Conservation (phyloP, 2,329 filamentous ascomycete genomes). For the Colletotrichum chlorophyti region DNA sequence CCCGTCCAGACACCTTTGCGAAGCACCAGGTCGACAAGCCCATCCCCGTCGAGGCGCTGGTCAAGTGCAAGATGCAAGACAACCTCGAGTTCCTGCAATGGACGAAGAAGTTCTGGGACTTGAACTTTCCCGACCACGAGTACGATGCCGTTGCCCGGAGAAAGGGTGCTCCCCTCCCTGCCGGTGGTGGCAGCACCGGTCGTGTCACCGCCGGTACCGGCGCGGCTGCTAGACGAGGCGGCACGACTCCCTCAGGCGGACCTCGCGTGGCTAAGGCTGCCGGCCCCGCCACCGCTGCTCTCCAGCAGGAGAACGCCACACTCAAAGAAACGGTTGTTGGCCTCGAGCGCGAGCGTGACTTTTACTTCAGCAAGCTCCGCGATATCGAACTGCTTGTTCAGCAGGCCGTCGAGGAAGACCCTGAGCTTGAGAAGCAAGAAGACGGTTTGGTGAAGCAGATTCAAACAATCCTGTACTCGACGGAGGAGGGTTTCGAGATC, state of each 20-base stretch:
- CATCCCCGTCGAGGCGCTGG: slow-evolving; percentile 84
- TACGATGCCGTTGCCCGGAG: slow-evolving; percentile 90
- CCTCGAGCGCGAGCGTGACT: slow-evolving; percentile 94
- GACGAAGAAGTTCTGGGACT: slow-evolving; percentile 96
- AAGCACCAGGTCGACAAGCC: slow-evolving; percentile 89
- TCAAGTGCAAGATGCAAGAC: slow-evolving; percentile 99
- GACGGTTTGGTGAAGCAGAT: slow-evolving; percentile 93
- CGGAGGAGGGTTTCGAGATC: slow-evolving; percentile 92
- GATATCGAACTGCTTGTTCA: slow-evolving; percentile 97
- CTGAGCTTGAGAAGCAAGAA: slow-evolving; percentile 92
- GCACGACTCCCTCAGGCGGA: slow-evolving; percentile 65
- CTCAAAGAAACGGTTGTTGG: slow-evolving; percentile 96
- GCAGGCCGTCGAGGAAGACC: slow-evolving; percentile 89
- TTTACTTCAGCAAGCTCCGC: slow-evolving; percentile 98
- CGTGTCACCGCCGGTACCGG: slow-evolving; percentile 57
- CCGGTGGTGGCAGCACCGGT: slow-evolving; percentile 54
- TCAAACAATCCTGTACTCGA: slow-evolving; percentile 96
- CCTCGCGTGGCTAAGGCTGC: slow-evolving; percentile 54
- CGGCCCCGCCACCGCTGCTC: slow-evolving; percentile 67
- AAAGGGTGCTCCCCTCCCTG: slow-evolving; percentile 72
- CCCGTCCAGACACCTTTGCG: slow-evolving; percentile 74
- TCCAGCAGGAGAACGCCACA: slow-evolving; percentile 85
- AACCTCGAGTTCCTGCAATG: slow-evolving; percentile 99
- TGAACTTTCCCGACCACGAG: slow-evolving; percentile 95
- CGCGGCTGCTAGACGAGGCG: slow-evolving; percentile 60